phyloP scores from a whole-genome alignment of 169 alveolate species.

The Plasmodium fragile region DNA sequence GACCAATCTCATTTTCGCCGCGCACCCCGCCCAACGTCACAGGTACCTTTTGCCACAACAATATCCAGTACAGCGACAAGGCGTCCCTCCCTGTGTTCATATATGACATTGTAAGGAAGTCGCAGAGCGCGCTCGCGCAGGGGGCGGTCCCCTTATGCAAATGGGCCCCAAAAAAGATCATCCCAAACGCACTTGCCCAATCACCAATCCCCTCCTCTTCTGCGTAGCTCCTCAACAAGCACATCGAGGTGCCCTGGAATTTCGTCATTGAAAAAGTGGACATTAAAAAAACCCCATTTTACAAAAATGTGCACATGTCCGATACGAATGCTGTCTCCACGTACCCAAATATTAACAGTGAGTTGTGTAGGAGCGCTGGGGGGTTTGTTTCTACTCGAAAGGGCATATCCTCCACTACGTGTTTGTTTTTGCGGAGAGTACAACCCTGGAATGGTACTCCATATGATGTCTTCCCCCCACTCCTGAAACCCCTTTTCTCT shows the following conservation, averaged over 20 bases:
- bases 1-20: neutral
- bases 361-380: neutral
- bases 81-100: constrained; percentile 64
- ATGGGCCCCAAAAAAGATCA: neutral
- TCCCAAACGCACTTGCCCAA: neutral
- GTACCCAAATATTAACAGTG: constrained; percentile 37
- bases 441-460: neutral
- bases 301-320: constrained; percentile 36
- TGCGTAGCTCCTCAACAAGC: constrained; percentile 34
- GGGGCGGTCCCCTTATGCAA: neutral
- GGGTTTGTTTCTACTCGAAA: neutral
- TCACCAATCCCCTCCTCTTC: neutral
- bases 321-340: neutral
- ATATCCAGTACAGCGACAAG: constrained; percentile 62
- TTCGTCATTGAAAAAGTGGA: constrained; percentile 64
- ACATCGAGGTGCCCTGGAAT: constrained; percentile 73
- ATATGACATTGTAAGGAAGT: constrained; percentile 42
- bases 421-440: neutral
- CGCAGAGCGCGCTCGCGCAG: neutral
- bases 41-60: constrained; percentile 71
- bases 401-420: neutral
- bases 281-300: constrained; percentile 4
- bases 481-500: neutral
- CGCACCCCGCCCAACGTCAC: neutral
- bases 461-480: neutral